Base-by-base conservation (phyloP, 2,329 filamentous ascomycete species). In the Ascochyta koolunga region DNA sequence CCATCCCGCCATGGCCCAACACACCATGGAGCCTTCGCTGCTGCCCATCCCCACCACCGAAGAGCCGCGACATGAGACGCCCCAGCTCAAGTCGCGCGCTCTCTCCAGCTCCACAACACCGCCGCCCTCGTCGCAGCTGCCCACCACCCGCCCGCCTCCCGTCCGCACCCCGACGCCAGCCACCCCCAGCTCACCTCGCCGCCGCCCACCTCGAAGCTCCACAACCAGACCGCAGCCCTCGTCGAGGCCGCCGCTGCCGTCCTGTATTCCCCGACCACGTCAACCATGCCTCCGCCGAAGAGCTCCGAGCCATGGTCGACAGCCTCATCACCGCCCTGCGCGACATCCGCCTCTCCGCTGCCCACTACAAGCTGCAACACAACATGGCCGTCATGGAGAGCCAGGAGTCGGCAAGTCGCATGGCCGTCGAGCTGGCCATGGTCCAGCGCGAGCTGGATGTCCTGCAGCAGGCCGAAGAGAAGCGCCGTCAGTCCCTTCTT, bases 401-500 rank as follows among this genome's bases (percentile, higher is more conserved):
- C 49, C 87, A 89, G 42, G 91, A 96, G 64, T 89, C 92, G 25
- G 85, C 91, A 9, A 93, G 96, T 75, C 87, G 92, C 22, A 91
- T 93, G 62, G 89, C 88, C 31, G 93, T 97, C 5, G 93, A 97
- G 75, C 89, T 96, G 66, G 90, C 95, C 61, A 93, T 97, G 85
- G 89, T 89, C n/a, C 86, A 91, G 58, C 84, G 89, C 19, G 92
- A 97, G 75, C 89, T 96, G 18, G 90, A 96, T 58, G 90, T 93
- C 11, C 79, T 97, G 24, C 89, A 92, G 56, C 82, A 83, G 58
- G 86, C 87, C 13, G 89, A 95, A 68, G 84, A 89, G 69, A 84
- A 86, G 45, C 84, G 83, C 45, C 86, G 81, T 39, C 80, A 79
- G 19, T 82, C 86, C 54, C 76, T 83, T 51, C 81, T 77, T 61